Percentiles rank a stretch among this genome's conserved stretches.
Conservation (phyloP, 179 eudicot species). For the Nepenthes alata region DNA sequence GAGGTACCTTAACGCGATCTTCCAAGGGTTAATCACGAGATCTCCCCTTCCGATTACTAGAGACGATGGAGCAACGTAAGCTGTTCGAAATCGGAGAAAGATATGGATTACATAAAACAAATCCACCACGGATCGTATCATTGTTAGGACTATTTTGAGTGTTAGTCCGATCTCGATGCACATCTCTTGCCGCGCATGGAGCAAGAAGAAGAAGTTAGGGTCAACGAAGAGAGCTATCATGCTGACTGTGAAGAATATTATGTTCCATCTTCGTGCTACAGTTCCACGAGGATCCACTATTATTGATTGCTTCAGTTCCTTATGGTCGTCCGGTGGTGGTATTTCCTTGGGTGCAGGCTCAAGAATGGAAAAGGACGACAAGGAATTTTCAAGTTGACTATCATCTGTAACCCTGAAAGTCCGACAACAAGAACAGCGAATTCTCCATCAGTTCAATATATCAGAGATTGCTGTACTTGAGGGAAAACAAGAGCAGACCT, state of each 20-base stretch:
- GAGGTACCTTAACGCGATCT: constrained; percentile 42
- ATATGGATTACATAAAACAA: constrained; percentile 46
- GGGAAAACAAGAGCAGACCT: constrained; percentile 2
- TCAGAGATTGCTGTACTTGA: not conserved
- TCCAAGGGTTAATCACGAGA: constrained; percentile 46
- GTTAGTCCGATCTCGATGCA: constrained; percentile 35
- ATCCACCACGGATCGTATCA: constrained; percentile 39
- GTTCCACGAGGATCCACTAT: constrained; percentile 16
- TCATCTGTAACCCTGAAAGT: constrained; percentile 6
- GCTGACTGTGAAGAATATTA: constrained; percentile 12
- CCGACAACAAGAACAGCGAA: not conserved
- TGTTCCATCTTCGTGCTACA: constrained; percentile 13
- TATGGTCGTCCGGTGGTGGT: not conserved
- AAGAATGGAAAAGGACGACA: not conserved
- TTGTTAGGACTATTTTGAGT: constrained; percentile 35
- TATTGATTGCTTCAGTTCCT: not conserved
- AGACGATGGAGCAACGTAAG: constrained; percentile 63
- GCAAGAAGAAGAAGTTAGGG: constrained; percentile 44
- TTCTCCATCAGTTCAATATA: not conserved
- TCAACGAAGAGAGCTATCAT: constrained; percentile 16
- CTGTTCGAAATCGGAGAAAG: constrained; percentile 43
- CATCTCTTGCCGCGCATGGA: constrained; percentile 18
- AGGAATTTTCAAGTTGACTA: not conserved
- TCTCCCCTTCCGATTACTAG: constrained; percentile 69
- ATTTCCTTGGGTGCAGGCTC: not conserved